Conservation (phyloP, 2,329 filamentous ascomycete species). For the Xylariaceae sp. region DNA sequence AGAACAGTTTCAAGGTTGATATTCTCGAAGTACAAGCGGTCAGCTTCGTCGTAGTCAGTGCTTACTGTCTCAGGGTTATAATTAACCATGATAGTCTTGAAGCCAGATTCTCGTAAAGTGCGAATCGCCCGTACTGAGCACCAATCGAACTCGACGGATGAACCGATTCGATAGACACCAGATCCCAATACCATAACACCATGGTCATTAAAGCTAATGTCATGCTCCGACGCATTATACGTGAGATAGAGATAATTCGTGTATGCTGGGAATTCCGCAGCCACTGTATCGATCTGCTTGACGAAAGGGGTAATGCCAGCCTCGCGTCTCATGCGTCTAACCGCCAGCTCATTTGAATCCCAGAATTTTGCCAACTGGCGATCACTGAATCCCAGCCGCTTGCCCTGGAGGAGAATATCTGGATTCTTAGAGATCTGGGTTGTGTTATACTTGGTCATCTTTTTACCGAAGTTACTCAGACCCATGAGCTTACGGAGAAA, state of each 20-base stretch:
- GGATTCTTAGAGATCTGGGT: slow-evolving; percentile 69
- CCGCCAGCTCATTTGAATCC: slow-evolving; percentile 90
- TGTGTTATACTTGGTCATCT: slow-evolving; percentile 70
- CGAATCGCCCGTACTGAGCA: slow-evolving; percentile 94
- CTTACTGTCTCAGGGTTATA: slow-evolving; percentile 89
- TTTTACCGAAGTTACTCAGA: slow-evolving; percentile 85
- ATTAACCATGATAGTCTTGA: slow-evolving; percentile 86
- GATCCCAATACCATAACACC: slow-evolving; percentile 97
- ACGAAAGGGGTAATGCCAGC: slow-evolving; percentile 85
- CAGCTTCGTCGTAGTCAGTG: slow-evolving; percentile 94
- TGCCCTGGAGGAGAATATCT: slow-evolving; percentile 78
- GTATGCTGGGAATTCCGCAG: slow-evolving; percentile 90
- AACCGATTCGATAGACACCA: slow-evolving; percentile 95
- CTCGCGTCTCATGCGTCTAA: slow-evolving; percentile 84
- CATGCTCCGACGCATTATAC: slow-evolving; percentile 88
- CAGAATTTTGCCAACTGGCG: slow-evolving; percentile 92
- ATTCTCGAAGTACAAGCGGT: slow-evolving; percentile 94
- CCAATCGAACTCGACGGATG: slow-evolving; percentile 99
- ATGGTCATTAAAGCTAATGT: slow-evolving; percentile 83
- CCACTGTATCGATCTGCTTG: slow-evolving; percentile 98
- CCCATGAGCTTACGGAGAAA: slow-evolving; percentile 92
- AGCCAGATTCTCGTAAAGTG: slow-evolving; percentile 80
- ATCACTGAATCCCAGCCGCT: slow-evolving; percentile 94
- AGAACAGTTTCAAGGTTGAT: slow-evolving; percentile 89
- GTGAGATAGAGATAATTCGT: slow-evolving; percentile 98